Conservation (phyloP, 2,329 filamentous ascomycete genomes). For the Zymoseptoria ardabiliae region DNA sequence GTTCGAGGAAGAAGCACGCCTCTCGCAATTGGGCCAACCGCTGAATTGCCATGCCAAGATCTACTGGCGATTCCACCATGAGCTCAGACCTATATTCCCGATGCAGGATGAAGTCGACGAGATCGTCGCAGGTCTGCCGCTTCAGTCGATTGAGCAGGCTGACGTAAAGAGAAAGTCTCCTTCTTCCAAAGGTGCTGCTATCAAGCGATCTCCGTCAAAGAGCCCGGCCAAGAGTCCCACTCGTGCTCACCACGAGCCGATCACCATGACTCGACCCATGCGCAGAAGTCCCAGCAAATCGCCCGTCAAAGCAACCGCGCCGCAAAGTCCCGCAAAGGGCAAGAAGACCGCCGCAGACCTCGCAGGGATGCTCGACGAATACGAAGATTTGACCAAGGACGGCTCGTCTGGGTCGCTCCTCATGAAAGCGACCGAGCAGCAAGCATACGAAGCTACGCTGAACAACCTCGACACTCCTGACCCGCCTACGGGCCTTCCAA, state of each 20-base stretch:
- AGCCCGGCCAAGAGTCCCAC: not conserved
- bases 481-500: not conserved
- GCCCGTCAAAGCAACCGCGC: not conserved
- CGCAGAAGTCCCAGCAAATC: not conserved
- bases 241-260: not conserved
- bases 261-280: not conserved
- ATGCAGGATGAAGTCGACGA: not conserved
- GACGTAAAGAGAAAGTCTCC: not conserved
- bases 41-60: slow-evolving; percentile 9
- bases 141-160: not conserved
- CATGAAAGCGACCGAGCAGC: not conserved
- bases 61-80: slow-evolving; percentile 10
- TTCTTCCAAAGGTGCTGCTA: not conserved
- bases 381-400: not conserved
- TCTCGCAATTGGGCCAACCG: not conserved
- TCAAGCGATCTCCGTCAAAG: not conserved
- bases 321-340: not conserved
- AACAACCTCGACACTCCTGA: not conserved
- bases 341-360: not conserved
- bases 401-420: not conserved
- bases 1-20: not conserved
- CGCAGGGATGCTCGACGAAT: not conserved
- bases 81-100: not conserved
- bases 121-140: not conserved
- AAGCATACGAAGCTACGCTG: not conserved